Evolutionary conservation across 768 basidiomycete genomes (phyloP).

Genomic region (Favolaschia claudopus): DNA sequence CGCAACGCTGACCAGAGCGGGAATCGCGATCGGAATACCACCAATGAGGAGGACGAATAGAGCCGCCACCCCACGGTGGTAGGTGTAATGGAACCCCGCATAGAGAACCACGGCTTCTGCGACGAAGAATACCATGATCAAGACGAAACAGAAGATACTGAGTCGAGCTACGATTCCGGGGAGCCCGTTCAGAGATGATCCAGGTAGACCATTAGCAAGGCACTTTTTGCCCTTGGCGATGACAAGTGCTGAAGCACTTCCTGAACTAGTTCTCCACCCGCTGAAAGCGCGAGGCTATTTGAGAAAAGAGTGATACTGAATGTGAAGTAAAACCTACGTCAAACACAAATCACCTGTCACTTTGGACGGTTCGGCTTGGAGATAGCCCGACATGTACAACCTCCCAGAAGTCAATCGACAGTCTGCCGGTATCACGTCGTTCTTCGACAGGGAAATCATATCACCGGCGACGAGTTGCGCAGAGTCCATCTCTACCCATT

Average conservation of each 20-base stretch:
- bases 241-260: conserved; percentile 96
- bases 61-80: conserved; percentile 95
- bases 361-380: conserved; percentile 89
- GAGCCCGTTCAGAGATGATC: conserved; percentile 94
- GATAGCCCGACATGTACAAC: conserved; percentile 96
- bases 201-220: conserved; percentile 79
- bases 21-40: conserved; percentile 99
- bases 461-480: conserved; percentile 92
- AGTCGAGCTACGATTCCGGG: conserved; percentile 97
- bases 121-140: conserved; percentile 93
- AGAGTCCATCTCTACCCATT: conserved; percentile 93
- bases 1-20: conserved; percentile 95
- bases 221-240: conserved; percentile 91
- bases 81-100: conserved; percentile 86
- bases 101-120: conserved; percentile 94
- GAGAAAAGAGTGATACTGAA: not conserved
- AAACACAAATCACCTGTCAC: conserved; percentile 94
- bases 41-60: conserved; percentile 98
- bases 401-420: conserved; percentile 85
- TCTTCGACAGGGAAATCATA: conserved; percentile 95
- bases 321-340: conserved; percentile 73
- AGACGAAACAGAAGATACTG: conserved; percentile 93
- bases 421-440: conserved; percentile 96
- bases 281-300: no score
- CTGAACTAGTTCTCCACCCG: conserved; percentile 96